Base-by-base conservation (phyloP, 768 basidiomycete genomes). In the Podaxis carcinomalis region DNA sequence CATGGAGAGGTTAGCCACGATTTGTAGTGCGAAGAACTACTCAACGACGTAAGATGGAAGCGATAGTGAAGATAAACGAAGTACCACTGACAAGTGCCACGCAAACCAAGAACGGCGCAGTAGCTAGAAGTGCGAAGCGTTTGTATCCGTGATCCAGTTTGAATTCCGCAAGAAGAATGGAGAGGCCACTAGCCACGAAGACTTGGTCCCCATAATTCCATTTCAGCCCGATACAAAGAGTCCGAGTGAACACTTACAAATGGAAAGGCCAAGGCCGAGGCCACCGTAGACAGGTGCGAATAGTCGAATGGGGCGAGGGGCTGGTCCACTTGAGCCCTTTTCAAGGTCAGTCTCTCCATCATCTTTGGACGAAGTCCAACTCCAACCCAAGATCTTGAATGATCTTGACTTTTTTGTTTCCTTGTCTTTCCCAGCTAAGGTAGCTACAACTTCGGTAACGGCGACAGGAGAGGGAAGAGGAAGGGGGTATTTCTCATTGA, bases 231-330 rank as follows among this genome's bases (percentile, higher is more conserved):
- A 53, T 28, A 6, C 54, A 16, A 37, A 32, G 51, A 37, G 44
- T 19, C 47, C 28, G 40, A 40, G 2, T 55, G 59, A 40, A 49
- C 58, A 73, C 82, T 65, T 68, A 92, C 90, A 89, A n/a, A 86
- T 56, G 0, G 87, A 76, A 53, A 93, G 68, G 1, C 79, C 91
- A 46, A 80, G 78, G 1, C 86, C 90, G 4, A 92, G 66, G n/a
- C 90, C 90, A 28, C 79, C 79, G 67, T 92, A 91, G 9, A 89
- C 65, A 1, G 91, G 90, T 2, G 90, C 90, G 57, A 90, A 83
- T 37, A 90, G 77, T 32, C 84, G 81, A 25, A 81, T 80, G 3
- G 78, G 82, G 28, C 86, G 78, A 7, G 74, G 66, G 57, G 70
- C 68, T 11, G 68, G 74, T 39, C 69, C 74, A 28, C 69, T 61